Percentiles rank a stretch among this genome's conserved stretches.
These are phyloP conservation scores for Corymbia calophylla DNA, from an alignment of 441 rosid species.

Conservation along the genomic window DNA sequence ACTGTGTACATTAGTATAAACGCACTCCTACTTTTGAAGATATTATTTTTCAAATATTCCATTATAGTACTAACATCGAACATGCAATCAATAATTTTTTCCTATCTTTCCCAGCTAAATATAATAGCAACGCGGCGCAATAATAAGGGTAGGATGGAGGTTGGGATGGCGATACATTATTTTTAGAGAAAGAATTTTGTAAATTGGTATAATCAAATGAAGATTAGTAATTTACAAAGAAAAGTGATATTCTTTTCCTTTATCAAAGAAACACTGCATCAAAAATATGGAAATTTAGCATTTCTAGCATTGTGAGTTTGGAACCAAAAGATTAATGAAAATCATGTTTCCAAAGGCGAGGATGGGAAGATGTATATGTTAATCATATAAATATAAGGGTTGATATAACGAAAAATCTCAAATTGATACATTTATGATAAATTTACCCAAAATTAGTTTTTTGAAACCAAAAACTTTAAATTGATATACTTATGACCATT, in stretches of 20 bases:
- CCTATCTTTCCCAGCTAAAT: background rate
- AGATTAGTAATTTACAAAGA: background rate
- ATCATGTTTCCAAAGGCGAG: background rate
- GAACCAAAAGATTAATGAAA: background rate
- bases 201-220: background rate
- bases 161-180: background rate
- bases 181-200: background rate
- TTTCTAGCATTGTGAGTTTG: background rate
- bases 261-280: background rate
- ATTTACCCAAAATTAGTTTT: no score
- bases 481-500: no score
- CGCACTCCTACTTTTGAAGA: background rate
- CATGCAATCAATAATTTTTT: background rate
- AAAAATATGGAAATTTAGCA: background rate
- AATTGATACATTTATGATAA: no score
- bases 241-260: background rate
- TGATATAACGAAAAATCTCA: no score
- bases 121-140: background rate
- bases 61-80: background rate
- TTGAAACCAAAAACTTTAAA: no score
- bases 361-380: background rate
- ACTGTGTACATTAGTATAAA: background rate
- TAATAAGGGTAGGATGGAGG: background rate
- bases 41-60: background rate
- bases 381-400: background rate